Conservation (phyloP, 306 rosid genomes). For the Sesbania bispinosa region DNA sequence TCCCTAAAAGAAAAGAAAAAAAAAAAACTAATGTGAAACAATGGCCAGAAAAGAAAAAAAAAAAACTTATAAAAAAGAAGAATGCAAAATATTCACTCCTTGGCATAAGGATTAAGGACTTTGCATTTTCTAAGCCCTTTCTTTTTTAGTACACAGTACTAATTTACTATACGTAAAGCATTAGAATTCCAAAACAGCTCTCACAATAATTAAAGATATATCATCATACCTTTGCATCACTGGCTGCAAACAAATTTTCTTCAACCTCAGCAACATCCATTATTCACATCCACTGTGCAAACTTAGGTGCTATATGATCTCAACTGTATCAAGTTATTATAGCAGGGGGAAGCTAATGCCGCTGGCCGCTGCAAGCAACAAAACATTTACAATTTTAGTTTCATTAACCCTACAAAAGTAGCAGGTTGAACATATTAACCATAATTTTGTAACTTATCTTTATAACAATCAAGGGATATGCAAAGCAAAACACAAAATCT, state of each 20-base stretch:
- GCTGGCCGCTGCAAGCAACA: not conserved
- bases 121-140: not conserved
- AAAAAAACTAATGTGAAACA: not conserved
- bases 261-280: slow-evolving; percentile 82
- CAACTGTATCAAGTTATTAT: slow-evolving; percentile 40
- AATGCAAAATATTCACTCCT: not conserved
- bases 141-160: not conserved
- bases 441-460: not conserved
- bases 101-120: not conserved
- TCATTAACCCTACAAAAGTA: not conserved
- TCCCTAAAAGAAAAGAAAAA: not conserved
- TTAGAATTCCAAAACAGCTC: slow-evolving; percentile 11
- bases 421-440: not conserved
- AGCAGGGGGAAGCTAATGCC: not conserved
- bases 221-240: slow-evolving; percentile 80
- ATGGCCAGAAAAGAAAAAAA: not conserved
- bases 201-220: not conserved
- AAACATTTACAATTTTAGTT: not conserved
- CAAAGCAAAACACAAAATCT: not conserved
- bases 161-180: not conserved
- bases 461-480: not conserved
- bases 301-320: slow-evolving; percentile 39
- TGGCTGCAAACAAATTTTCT: slow-evolving; percentile 69
- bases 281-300: slow-evolving; percentile 26
- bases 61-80: not conserved